These are phyloP conservation scores for Phytopythium chamaehyphon DNA, from an alignment of 352 stramenopile genomes.

Conservation along the genomic window DNA sequence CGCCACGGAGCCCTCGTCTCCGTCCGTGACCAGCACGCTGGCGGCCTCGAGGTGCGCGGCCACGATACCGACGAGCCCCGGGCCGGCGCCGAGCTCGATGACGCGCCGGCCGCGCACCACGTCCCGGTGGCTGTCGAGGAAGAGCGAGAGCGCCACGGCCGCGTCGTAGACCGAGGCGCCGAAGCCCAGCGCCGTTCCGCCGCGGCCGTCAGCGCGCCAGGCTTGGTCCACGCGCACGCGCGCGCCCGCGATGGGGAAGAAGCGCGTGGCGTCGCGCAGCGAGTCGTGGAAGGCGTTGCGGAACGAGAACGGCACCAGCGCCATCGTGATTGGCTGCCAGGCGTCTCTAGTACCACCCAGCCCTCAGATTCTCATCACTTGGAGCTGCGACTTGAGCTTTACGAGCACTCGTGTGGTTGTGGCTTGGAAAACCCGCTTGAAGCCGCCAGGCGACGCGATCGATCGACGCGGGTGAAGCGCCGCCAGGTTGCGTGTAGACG, in stretches of 20 bases:
- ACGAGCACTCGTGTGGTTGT: no score
- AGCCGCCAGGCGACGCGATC: no score
- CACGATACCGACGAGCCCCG: conserved; percentile 70
- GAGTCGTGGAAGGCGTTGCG: conserved; percentile 73
- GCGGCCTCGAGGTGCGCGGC: conserved; percentile 43
- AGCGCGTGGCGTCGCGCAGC: conserved; percentile 54
- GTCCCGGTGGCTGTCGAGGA: conserved; percentile 52
- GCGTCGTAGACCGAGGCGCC: conserved; percentile 82
- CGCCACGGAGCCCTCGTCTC: conserved; percentile 58
- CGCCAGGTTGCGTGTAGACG: no score
- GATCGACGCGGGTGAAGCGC: no score
- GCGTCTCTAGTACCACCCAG: no score
- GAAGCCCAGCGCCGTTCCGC: conserved; percentile 70
- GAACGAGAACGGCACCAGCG: conserved; percentile 71
- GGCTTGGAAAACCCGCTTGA: no score
- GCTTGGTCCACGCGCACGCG: conserved; percentile 66
- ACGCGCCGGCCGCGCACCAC: conserved; percentile 47
- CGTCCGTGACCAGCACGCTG: conserved; percentile 63
- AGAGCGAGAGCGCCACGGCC: conserved; percentile 74
- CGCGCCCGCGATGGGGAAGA: conserved; percentile 58
- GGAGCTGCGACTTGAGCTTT: no score
- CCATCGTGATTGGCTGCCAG: no score
- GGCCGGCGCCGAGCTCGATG: conserved; percentile 70
- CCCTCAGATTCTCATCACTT: no score
- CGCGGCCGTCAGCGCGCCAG: conserved; percentile 73